phyloP scores from a whole-genome alignment of 768 basidiomycete species.

The Pulveroboletus sp. region DNA sequence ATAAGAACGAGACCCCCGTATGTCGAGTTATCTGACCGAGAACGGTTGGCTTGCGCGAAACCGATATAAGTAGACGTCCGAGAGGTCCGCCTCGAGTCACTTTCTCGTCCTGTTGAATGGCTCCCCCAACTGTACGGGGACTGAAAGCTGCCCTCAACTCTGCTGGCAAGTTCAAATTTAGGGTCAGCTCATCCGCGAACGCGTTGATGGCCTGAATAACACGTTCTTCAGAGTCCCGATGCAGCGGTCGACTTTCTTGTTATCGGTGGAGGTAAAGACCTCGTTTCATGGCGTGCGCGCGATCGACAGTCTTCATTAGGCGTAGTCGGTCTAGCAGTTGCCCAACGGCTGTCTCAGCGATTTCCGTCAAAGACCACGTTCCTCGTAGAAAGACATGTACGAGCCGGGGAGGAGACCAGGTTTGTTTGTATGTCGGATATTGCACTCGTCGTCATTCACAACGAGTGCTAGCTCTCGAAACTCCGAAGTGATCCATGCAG shows the following conservation, averaged over 20 bases:
- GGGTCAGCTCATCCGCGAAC: conserved; percentile 36
- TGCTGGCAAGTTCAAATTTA: conserved; percentile 54
- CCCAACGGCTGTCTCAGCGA: conserved; percentile 60
- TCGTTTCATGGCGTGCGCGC: background rate
- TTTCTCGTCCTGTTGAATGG: conserved; percentile 13
- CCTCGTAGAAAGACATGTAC: conserved; percentile 72
- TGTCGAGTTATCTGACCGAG: conserved; percentile 5
- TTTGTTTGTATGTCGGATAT: conserved; percentile 18
- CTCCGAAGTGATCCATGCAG: conserved; percentile 93
- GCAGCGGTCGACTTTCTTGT: conserved; percentile 77
- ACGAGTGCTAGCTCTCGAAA: conserved; percentile 67
- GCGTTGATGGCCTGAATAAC: background rate
- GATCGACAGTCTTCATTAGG: conserved; percentile 37
- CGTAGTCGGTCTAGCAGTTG: conserved; percentile 82
- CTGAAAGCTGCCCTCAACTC: conserved; percentile 60
- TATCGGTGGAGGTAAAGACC: conserved; percentile 70
- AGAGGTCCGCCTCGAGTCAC: background rate
- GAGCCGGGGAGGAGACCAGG: conserved; percentile 87
- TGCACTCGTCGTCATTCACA: background rate
- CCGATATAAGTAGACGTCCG: no score
- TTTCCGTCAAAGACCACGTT: conserved; percentile 70
- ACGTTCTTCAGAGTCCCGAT: conserved; percentile 51
- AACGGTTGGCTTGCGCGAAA: background rate
- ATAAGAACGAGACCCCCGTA: conserved; percentile 18
- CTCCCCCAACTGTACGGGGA: conserved; percentile 39